Conservation (phyloP, 176 grass and related monocot species). For the Triticum timopheevii region DNA sequence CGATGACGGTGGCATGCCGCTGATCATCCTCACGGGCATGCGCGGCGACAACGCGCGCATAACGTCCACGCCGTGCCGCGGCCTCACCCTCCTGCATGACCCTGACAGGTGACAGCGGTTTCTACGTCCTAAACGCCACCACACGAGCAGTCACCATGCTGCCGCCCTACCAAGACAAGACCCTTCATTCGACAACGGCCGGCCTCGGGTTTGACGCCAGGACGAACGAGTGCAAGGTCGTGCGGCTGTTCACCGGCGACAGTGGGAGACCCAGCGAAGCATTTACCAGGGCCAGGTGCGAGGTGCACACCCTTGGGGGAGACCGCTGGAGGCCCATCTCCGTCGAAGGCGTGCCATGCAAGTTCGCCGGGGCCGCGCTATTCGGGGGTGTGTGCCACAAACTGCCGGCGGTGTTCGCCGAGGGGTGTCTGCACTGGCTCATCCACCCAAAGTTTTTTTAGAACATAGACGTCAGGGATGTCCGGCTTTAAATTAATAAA, state of each 20-base stretch:
- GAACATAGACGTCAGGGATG: too few relatives aligned
- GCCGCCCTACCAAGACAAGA: not conserved
- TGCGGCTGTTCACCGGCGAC: not conserved
- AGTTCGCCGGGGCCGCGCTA: not conserved
- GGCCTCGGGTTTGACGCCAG: not conserved
- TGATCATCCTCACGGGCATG: too few relatives aligned
- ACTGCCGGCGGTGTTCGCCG: not conserved
- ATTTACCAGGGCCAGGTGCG: not conserved
- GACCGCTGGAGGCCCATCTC: not conserved
- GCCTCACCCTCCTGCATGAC: too few relatives aligned
- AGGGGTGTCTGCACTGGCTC: not conserved
- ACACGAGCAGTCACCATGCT: too few relatives aligned
- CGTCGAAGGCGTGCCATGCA: not conserved
- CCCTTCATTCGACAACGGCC: not conserved
- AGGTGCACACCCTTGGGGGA: not conserved
- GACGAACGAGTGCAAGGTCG: not conserved
- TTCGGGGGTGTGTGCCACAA: too few relatives aligned
- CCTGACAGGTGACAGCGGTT: too few relatives aligned
- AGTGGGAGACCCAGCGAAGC: fast-evolving
- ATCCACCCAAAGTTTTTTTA: not conserved
- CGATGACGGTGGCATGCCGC: too few relatives aligned
- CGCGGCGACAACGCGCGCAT: too few relatives aligned
- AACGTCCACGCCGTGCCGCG: too few relatives aligned
- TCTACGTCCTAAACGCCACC: too few relatives aligned
- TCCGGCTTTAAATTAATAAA: too few relatives aligned